Evolutionary conservation across 2,329 filamentous ascomycete genomes (phyloP), one percentile per base, ranked within the genome.

Genomic region (Onygena corvina): DNA sequence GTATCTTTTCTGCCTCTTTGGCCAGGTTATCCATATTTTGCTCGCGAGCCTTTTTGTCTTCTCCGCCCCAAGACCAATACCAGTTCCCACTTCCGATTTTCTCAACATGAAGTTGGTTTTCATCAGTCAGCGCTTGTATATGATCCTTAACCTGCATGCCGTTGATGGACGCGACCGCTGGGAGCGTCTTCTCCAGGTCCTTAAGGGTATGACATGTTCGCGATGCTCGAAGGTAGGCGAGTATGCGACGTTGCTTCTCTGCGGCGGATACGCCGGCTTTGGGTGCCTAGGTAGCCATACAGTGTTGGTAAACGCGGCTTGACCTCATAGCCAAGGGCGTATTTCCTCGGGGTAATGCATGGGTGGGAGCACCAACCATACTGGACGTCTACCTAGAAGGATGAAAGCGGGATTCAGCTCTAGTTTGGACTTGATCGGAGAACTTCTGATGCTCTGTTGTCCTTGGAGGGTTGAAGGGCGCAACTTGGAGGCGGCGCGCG

Each of bases 11-110:
- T 52, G 71, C 51, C 23, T 58, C 65, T 42, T 59, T 62, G 53
- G 65, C 59, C 27, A 63, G 57, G 14, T 62, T 63, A 47, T 67
- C 61, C 42, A 50, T 59, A 11, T 54, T 55, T 40, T 56, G 59
- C 44, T 56, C 56, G 46, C 62, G 52, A 33, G 57, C 58, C 12
- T 53, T 57, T 45, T 69, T 73, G 58, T 76, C 76, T 48, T 82
- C 77, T 23, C 72, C 77, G 14, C 65, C 69, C 60, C 83, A 84
- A 54, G 72, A 75, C 81, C 81, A 84, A 65, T 83, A 84, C 80
- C 80, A 84, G 61, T 84, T 84, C 23, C 79, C 80, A 54, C 73
- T 80, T 36, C 80, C 81, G 57, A 84, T 84, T 63, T 83, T 84
- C 66, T 84, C 80, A 23, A 81, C 75, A 14, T 73, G 73, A 53